These are phyloP conservation scores for Kwoniella bestiolae DNA, from an alignment of 768 basidiomycete genomes.

Conservation along the genomic window DNA sequence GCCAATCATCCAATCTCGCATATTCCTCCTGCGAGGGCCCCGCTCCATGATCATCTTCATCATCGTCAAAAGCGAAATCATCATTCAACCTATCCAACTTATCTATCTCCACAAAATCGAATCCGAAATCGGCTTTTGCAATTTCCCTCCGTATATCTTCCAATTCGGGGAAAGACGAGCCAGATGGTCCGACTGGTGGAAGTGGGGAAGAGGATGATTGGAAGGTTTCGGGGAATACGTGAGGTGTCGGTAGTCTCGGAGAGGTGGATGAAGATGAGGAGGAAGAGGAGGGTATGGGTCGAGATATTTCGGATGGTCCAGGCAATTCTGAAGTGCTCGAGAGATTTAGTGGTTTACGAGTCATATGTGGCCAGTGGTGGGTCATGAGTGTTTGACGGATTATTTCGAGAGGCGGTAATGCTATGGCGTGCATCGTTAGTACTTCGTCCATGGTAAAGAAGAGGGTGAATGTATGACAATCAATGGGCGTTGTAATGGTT, in stretches of 20 bases:
- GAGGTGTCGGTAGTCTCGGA: background rate
- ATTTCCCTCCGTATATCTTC: slow-evolving; percentile 31
- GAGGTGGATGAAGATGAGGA: slow-evolving; percentile 9
- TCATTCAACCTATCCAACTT: slow-evolving; percentile 15
- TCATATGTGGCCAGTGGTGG: slow-evolving; percentile 52
- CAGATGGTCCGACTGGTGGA: background rate
- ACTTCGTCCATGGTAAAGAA: too few relatives aligned
- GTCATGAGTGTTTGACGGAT: slow-evolving; percentile 50
- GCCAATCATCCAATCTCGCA: slow-evolving; percentile 50
- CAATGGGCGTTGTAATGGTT: background rate
- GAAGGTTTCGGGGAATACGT: slow-evolving; percentile 32
- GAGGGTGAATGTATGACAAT: background rate
- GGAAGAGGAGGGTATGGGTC: background rate
- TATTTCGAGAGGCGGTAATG: slow-evolving; percentile 33
- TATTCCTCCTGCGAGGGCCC: slow-evolving; percentile 40
- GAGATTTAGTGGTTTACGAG: slow-evolving; percentile 32
- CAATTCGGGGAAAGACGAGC: slow-evolving; percentile 31
- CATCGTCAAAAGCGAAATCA: slow-evolving; percentile 18
- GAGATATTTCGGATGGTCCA: background rate
- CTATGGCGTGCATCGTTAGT: slow-evolving; percentile 19
- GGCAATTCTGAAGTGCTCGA: background rate
- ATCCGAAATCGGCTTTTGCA: slow-evolving; percentile 4
- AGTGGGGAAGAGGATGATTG: background rate
- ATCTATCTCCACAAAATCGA: slow-evolving; percentile 6
- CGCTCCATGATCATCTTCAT: slow-evolving; percentile 1